phyloP scores from a whole-genome alignment of 2,329 filamentous ascomycete genomes.

The Orbilia javanica region DNA sequence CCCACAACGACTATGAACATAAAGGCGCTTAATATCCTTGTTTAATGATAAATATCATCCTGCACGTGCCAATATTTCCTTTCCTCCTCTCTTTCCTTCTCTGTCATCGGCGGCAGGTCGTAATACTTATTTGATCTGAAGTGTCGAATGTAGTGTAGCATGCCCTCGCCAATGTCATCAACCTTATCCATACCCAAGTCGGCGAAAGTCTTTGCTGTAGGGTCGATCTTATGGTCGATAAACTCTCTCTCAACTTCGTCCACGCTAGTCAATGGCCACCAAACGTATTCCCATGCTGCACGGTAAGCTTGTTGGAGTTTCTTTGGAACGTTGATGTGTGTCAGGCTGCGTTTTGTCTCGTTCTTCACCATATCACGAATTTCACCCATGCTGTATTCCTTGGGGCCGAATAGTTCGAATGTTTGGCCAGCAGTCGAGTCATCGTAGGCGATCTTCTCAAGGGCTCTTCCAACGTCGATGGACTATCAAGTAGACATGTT shows the following conservation, averaged over 20 bases:
- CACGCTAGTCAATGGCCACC: conserved; percentile 86
- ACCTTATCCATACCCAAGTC: conserved; percentile 90
- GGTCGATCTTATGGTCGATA: conserved; percentile 91
- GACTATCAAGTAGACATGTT: conserved; percentile 69
- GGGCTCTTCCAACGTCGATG: conserved; percentile 88
- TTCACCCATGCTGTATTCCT: conserved; percentile 88
- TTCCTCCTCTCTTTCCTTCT: conserved; percentile 93
- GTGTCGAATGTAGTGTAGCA: conserved; percentile 80
- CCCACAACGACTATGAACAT: conserved; percentile 14
- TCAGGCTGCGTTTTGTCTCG: conserved; percentile 89
- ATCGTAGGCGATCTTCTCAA: conserved; percentile 91
- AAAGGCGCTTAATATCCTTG: background rate
- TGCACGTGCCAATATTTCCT: conserved; percentile 96
- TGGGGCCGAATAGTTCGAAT: conserved; percentile 93
- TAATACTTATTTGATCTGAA: conserved; percentile 91
- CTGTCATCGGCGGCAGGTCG: conserved; percentile 92
- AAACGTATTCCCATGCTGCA: conserved; percentile 80
- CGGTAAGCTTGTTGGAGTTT: conserved; percentile 80
- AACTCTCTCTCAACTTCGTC: conserved; percentile 94
- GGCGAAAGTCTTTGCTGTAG: conserved; percentile 91
- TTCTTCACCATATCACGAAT: conserved; percentile 88
- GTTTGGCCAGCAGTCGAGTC: conserved; percentile 91
- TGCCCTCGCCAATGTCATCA: conserved; percentile 81
- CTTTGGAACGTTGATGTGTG: conserved; percentile 93
- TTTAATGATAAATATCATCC: conserved; percentile 71